Base-by-base conservation (phyloP, 768 basidiomycete genomes). In the Lactarius deliciosus region DNA sequence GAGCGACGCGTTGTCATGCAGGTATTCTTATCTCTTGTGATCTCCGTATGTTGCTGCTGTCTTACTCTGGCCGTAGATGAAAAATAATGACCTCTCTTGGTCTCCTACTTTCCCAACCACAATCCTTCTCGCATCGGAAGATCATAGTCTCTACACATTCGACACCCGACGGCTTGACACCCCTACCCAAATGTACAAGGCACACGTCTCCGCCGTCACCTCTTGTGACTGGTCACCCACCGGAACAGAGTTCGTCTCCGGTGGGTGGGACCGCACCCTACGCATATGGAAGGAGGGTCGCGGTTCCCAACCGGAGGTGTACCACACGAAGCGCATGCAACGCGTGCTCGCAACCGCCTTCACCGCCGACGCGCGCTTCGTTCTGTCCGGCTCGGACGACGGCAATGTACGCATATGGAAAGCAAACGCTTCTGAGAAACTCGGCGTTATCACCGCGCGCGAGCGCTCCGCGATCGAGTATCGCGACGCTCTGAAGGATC, bases 261-360 rank as follows among this genome's bases (percentile, higher is more conserved):
- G 97, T 13, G 91, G 93, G 2, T 98, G 96, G 89, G 97, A 99
- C 76, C 85, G 96, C 55, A 98, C 96, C 2, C 83, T 98, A 55
- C 81, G 96, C 66, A 85, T 98, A 76, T 99, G 96, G 96, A 88
- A 88, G 71, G 88, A 93, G 71, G 92, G 90, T 32, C 85, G 82
- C 50, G 95, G 96, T 0, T 86, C 86, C 36, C 82, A 83, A 8
- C 86, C 91, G 18, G 96, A 98, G 75, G 89, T 95, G 8, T 99
- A 98, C 74, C 96, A 98, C 76, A 96, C 95, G 18, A 98, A 98
- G 79, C 91, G 97, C 55, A 99, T 99, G 97, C 97, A 98, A 77
- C 85, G 96, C 67, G 93, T 99, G 40, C 90, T 93, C 55, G 91
- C 94, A 16, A 88, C 94, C 3, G 79, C 90, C 47, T 98, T 90